These are phyloP conservation scores for Hyphopichia wangnamkhiaoensis DNA, from an alignment of 1,139 yeast species.

Conservation along the genomic window DNA sequence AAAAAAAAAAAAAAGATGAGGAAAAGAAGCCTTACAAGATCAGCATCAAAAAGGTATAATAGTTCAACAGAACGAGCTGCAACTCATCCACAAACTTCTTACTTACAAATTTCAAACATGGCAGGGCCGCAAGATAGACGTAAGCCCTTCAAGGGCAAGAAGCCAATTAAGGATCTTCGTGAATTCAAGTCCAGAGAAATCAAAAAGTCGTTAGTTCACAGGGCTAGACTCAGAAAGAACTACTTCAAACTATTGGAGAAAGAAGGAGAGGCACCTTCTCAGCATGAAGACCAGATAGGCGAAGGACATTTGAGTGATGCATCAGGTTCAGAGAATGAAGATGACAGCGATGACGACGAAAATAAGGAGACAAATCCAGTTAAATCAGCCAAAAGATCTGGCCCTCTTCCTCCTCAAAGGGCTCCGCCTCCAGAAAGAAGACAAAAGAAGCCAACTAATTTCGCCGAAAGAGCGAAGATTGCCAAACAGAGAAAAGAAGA, in stretches of 20 bases:
- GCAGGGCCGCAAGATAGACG: slow-evolving; percentile 7
- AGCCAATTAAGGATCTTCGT: slow-evolving; percentile 38
- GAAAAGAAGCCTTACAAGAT: background rate
- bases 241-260: slow-evolving; percentile 79
- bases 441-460: slow-evolving; percentile 26
- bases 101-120: no score
- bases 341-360: slow-evolving; percentile 6
- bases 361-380: background rate
- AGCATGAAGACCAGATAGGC: slow-evolving; percentile 1
- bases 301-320: background rate
- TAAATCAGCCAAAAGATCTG: slow-evolving; percentile 3
- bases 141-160: slow-evolving; percentile 16
- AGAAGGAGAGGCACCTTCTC: slow-evolving; percentile 47
- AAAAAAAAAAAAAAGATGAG: background rate
- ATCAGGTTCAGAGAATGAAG: slow-evolving; percentile 4
- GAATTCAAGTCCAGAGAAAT: slow-evolving; percentile 58
- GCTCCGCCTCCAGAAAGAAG: slow-evolving; percentile 10
- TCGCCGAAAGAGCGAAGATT: slow-evolving; percentile 49
- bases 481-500: slow-evolving; percentile 46
- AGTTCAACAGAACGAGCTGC: no score
- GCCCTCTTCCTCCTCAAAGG: slow-evolving; percentile 5
- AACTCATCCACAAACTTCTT: background rate
- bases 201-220: slow-evolving; percentile 71
- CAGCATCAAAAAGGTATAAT: background rate
- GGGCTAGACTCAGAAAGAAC: slow-evolving; percentile 80